Conservation (phyloP, 2,329 filamentous ascomycete species). For the Grosmannia clavigera region DNA sequence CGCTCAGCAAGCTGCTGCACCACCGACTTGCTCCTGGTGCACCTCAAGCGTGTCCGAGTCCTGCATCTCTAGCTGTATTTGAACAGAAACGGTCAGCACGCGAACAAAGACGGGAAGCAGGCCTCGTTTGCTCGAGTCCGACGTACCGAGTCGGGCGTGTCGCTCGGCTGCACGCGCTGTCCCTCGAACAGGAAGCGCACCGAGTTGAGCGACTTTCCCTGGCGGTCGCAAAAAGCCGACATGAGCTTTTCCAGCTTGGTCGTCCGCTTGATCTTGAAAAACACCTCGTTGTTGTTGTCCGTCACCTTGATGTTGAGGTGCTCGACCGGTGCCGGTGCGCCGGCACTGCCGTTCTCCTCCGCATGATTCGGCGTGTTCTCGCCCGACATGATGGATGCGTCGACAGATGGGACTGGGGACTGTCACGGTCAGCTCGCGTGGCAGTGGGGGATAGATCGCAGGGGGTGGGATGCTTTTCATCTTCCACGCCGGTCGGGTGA, state of each 20-base stretch:
- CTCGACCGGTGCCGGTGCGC: constrained; percentile 37
- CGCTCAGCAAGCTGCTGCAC: constrained; percentile 21
- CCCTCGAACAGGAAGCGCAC: constrained; percentile 96
- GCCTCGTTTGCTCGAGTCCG: background rate
- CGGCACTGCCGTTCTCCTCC: constrained; percentile 15
- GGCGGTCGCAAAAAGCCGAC: constrained; percentile 93
- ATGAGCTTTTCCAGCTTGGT: constrained; percentile 96
- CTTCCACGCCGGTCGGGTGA: background rate
- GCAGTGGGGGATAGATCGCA: too few species aligned
- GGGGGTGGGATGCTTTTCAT: background rate
- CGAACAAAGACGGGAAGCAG: background rate
- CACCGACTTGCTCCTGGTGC: constrained; percentile 95
- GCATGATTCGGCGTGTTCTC: constrained; percentile 22
- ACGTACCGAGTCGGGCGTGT: constrained; percentile 77
- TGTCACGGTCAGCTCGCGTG: background rate
- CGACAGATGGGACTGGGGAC: background rate
- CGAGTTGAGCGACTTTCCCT: constrained; percentile 73
- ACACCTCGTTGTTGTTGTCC: constrained; percentile 98
- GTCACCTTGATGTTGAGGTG: constrained; percentile 99
- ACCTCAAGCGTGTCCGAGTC: constrained; percentile 95
- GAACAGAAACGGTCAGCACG: background rate
- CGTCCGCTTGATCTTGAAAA: constrained; percentile 98
- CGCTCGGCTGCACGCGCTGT: constrained; percentile 75
- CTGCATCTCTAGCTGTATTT: constrained; percentile 75
- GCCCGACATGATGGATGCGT: constrained; percentile 28